These are phyloP conservation scores for Aegilops longissima DNA, from an alignment of 176 grass and related monocot genomes.

Conservation along the genomic window DNA sequence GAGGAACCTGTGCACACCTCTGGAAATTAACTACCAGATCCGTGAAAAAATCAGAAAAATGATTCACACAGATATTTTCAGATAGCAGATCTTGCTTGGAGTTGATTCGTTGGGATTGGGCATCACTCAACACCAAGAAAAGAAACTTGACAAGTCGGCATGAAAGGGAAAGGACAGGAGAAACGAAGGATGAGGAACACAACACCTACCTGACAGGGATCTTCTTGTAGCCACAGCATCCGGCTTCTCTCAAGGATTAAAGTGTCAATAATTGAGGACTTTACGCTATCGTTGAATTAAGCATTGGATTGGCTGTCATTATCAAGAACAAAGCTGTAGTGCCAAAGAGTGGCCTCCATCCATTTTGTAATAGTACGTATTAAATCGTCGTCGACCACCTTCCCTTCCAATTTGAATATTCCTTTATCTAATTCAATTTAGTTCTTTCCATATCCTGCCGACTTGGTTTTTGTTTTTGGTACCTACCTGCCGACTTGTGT, in stretches of 20 bases:
- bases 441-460: background rate
- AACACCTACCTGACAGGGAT: constrained; percentile 26
- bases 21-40: background rate
- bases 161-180: background rate
- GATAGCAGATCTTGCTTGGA: constrained; percentile 2
- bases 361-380: background rate
- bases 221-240: constrained; percentile 15
- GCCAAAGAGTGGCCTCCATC: background rate
- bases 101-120: background rate
- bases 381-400: background rate
- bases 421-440: constrained; percentile 16
- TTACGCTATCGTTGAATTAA: constrained; percentile 13
- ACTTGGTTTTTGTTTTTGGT: too few species aligned
- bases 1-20: background rate
- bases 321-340: constrained; percentile 17
- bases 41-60: background rate
- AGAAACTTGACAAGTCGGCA: constrained; percentile 21
- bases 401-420: background rate
- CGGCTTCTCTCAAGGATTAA: constrained; percentile 1
- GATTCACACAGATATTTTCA: background rate
- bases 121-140: background rate
- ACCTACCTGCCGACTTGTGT: background rate
- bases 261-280: constrained; percentile 20
- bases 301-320: background rate
- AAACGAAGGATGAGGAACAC: constrained; percentile 14